These are phyloP conservation scores for Cucurbita maxima DNA, from an alignment of 306 rosid species.

Conservation along the genomic window DNA sequence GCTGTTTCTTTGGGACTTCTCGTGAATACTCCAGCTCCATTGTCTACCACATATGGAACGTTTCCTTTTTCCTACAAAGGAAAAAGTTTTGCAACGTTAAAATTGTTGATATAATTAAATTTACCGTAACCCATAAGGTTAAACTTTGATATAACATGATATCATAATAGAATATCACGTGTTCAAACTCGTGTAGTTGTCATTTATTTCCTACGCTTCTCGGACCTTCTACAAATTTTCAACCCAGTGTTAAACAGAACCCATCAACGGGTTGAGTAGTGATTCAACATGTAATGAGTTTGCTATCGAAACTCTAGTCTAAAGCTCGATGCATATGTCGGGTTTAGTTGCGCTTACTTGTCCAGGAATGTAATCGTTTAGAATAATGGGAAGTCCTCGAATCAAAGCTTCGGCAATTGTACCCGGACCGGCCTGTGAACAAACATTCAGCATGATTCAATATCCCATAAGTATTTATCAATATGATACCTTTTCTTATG, in stretches of 20 bases:
- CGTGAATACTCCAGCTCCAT: slow-evolving; percentile 95
- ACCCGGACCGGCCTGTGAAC: slow-evolving; percentile 89
- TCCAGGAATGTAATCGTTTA: slow-evolving; percentile 94
- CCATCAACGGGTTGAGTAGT: not conserved
- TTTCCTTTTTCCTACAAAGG: slow-evolving; percentile 70
- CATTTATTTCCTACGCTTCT: too few species aligned
- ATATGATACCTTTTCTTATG: not conserved
- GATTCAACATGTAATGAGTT: not conserved
- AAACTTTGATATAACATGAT: too few species aligned
- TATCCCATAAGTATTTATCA: not conserved
- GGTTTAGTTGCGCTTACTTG: slow-evolving; percentile 37
- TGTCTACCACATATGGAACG: slow-evolving; percentile 86
- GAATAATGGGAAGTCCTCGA: slow-evolving; percentile 89
- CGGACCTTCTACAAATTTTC: too few species aligned
- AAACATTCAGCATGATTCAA: not conserved
- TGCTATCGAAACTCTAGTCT: not conserved
- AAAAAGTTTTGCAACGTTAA: not conserved
- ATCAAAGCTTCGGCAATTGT: slow-evolving; percentile 97
- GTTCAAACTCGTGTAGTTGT: too few species aligned
- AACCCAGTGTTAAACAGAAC: too few species aligned
- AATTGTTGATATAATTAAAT: not conserved
- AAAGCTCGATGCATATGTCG: not conserved
- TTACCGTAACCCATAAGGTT: too few species aligned
- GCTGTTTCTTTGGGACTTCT: slow-evolving; percentile 84
- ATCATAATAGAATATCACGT: too few species aligned